A percentile compares a stretch with the other conserved stretches of the same genome.
Conservation (phyloP, 345 rosid species). For the Hirschfeldia incana region DNA sequence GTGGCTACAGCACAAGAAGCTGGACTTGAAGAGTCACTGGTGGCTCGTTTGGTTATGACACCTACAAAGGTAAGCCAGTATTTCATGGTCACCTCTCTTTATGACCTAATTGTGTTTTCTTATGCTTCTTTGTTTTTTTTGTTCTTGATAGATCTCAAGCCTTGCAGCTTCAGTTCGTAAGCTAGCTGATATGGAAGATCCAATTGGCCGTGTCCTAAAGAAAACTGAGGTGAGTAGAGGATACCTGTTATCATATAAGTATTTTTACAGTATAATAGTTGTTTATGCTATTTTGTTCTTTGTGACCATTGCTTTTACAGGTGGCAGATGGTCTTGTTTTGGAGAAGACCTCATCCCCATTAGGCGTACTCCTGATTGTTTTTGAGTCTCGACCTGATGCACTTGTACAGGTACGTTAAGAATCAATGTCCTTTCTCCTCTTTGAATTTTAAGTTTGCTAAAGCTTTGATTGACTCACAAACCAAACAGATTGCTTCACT, state of each 20-base stretch:
- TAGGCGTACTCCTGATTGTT: constrained; percentile 94
- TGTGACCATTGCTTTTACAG: constrained; percentile 46
- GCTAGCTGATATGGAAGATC: constrained; percentile 96
- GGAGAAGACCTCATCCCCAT: constrained; percentile 94
- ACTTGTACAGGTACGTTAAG: constrained; percentile 73
- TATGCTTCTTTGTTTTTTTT: constrained; percentile 8
- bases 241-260: constrained; percentile 11
- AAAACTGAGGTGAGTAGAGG: constrained; percentile 73
- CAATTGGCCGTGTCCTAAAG: constrained; percentile 79
- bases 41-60: constrained; percentile 76
- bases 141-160: constrained; percentile 58
- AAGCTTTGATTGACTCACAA: constrained; percentile 14
- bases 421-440: not conserved
- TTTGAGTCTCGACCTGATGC: constrained; percentile 99
- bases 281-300: constrained; percentile 22
- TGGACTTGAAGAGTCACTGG: constrained; percentile 72
- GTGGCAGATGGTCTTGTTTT: constrained; percentile 89
- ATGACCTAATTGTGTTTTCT: not conserved
- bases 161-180: constrained; percentile 77
- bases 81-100: constrained; percentile 5
- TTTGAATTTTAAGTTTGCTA: not conserved
- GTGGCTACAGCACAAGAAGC: constrained; percentile 69
- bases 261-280: constrained; percentile 3
- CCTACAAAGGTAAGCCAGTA: constrained; percentile 66
- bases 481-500: constrained; percentile 85